Evolutionary conservation across 225 moss, liverwort and hornwort genomes (phyloP).

Genomic region (Climacium dendroides): DNA sequence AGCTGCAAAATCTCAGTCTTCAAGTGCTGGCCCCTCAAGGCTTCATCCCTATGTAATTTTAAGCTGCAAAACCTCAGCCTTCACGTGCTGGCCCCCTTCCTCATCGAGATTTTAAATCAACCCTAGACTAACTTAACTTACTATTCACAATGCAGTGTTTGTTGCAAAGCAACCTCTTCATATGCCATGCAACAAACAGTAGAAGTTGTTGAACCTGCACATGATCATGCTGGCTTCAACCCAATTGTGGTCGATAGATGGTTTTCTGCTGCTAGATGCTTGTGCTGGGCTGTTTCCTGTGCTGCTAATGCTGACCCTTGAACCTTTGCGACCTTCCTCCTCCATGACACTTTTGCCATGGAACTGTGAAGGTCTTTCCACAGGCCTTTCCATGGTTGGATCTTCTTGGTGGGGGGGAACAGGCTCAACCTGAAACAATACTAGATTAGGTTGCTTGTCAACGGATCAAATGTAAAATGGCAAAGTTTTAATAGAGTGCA

Average conservation of each 20-base stretch:
- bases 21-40: neutral
- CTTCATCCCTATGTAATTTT: neutral
- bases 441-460: neutral
- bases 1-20: neutral
- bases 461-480: neutral
- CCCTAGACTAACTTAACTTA: no score
- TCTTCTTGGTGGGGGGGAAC: neutral
- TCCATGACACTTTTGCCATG: neutral
- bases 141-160: neutral
- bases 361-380: neutral
- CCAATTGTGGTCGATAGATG: constrained; percentile 24
- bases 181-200: neutral
- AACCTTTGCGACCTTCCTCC: neutral
- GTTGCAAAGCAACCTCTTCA: neutral
- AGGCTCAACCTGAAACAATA: neutral
- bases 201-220: constrained; percentile 10
- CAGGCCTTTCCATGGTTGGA: neutral
- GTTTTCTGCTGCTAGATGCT: constrained; percentile 2
- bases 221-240: constrained; percentile 16
- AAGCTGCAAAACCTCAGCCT: neutral
- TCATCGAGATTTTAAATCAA: no score
- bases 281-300: neutral
- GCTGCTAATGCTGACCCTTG: neutral
- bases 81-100: neutral
- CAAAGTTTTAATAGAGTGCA: neutral